A percentile compares a stretch with the other conserved stretches of the same genome.
These are phyloP conservation scores for Corymbia maculata DNA, from an alignment of 345 rosid species.

Conservation along the genomic window DNA sequence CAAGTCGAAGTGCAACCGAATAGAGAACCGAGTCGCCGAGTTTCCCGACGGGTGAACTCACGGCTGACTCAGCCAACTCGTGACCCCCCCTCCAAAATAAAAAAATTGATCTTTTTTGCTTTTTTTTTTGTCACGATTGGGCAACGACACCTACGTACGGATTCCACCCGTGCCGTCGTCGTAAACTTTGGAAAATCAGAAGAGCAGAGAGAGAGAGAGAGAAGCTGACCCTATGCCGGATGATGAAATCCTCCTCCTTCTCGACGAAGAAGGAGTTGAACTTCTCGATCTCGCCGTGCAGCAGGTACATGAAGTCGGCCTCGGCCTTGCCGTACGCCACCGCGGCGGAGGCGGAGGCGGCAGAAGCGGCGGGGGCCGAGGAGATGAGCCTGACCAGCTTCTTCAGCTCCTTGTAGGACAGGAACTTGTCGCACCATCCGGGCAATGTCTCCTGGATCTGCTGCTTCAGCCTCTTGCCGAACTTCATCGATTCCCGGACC, in stretches of 20 bases:
- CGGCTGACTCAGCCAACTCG: not conserved
- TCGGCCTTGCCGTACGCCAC: slow-evolving; percentile 15
- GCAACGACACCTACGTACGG: not conserved
- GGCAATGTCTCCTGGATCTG: slow-evolving; percentile 76
- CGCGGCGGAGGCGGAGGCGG: slow-evolving; percentile 19
- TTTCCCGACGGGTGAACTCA: not conserved
- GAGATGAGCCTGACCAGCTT: slow-evolving; percentile 49
- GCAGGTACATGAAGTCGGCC: slow-evolving; percentile 44
- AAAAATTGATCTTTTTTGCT: no score
- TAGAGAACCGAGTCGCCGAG: not conserved
- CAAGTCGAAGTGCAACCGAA: not conserved
- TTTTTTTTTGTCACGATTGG: no score
- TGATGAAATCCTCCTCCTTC: slow-evolving; percentile 89
- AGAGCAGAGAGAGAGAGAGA: not conserved
- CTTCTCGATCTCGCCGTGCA: slow-evolving; percentile 79
- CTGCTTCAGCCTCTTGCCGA: slow-evolving; percentile 75
- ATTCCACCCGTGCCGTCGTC: not conserved
- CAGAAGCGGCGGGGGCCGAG: slow-evolving; percentile 7
- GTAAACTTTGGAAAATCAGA: not conserved
- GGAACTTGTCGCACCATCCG: slow-evolving; percentile 68
- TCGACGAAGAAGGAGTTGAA: slow-evolving; percentile 77
- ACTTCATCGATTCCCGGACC: slow-evolving; percentile 59
- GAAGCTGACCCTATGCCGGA: slow-evolving; percentile 49
- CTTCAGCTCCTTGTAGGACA: slow-evolving; percentile 73
- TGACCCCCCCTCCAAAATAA: fast-evolving